Conservation (phyloP, 1,284 basidiomycete genomes). For the Sanghuangporus baumii region DNA sequence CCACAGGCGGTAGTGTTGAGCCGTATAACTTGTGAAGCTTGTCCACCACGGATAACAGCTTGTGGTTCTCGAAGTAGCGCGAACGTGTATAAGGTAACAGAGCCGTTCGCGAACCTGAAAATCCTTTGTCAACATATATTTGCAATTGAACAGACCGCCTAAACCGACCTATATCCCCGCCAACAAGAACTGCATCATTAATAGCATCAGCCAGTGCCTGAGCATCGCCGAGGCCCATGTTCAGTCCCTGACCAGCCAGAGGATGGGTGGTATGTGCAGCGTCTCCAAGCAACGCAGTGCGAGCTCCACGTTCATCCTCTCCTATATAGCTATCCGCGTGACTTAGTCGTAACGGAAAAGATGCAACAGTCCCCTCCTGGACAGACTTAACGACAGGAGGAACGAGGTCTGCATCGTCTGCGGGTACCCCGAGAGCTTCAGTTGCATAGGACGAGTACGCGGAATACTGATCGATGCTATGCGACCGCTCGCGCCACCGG, state of each 20-base stretch:
- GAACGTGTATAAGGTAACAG: slow-evolving; percentile 73
- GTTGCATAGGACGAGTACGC: slow-evolving; percentile 40
- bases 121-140: background rate
- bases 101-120: slow-evolving; percentile 63
- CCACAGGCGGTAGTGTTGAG: slow-evolving; percentile 58
- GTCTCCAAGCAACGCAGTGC: slow-evolving; percentile 91
- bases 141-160: background rate
- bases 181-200: slow-evolving; percentile 46
- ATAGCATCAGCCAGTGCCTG: slow-evolving; percentile 64
- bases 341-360: slow-evolving; percentile 85
- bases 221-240: slow-evolving; percentile 88
- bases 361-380: slow-evolving; percentile 75
- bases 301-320: slow-evolving; percentile 45
- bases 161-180: slow-evolving; percentile 74
- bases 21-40: slow-evolving; percentile 85
- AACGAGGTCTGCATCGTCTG: slow-evolving; percentile 53
- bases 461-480: slow-evolving; percentile 56
- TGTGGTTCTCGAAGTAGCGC: slow-evolving; percentile 83
- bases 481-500: slow-evolving; percentile 61
- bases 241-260: slow-evolving; percentile 95
- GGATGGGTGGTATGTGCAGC: slow-evolving; percentile 96
- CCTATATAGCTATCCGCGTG: slow-evolving; percentile 89
- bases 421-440: slow-evolving; percentile 46
- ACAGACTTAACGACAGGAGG: slow-evolving; percentile 76
- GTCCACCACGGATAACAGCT: slow-evolving; percentile 77